A percentile compares a stretch with the other conserved stretches of the same genome.
These are phyloP conservation scores for Musa acuminata DNA, from an alignment of 176 grass and related monocot genomes.

Conservation along the genomic window DNA sequence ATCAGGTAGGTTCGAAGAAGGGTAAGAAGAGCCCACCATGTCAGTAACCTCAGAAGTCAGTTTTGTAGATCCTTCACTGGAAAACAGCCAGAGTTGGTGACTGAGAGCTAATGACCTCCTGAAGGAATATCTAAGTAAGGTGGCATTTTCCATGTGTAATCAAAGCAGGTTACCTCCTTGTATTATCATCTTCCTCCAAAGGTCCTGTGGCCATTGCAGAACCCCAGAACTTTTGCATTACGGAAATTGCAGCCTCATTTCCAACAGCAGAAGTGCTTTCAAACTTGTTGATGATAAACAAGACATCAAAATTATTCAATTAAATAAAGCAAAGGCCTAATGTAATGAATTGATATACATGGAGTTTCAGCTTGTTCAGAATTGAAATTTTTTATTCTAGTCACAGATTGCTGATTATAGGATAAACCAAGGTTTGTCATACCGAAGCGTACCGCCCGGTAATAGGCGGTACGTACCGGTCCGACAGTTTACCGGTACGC, in stretches of 20 bases:
- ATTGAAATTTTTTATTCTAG: not conserved
- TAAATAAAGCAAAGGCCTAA: slow-evolving; percentile 8
- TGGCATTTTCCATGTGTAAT: not conserved
- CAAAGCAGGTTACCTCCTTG: slow-evolving; percentile 24
- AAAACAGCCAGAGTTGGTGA: not conserved
- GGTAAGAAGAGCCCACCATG: slow-evolving; percentile 15
- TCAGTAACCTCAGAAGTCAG: slow-evolving; percentile 42
- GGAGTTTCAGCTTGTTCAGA: not conserved
- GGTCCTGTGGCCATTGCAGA: slow-evolving; percentile 47
- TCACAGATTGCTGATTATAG: no score
- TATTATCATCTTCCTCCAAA: slow-evolving; percentile 42
- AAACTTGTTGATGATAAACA: slow-evolving; percentile 24
- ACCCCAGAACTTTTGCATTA: slow-evolving; percentile 82
- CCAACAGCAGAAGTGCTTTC: slow-evolving; percentile 27
- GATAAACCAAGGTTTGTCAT: no score
- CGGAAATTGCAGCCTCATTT: slow-evolving; percentile 30
- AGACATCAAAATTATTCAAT: not conserved
- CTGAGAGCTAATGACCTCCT: no score
- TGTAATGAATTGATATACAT: not conserved
- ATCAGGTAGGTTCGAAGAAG: slow-evolving; percentile 12
- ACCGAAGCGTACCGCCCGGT: no score
- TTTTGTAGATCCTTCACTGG: slow-evolving; percentile 40
- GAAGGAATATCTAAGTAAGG: not conserved
- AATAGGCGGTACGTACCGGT: no score
- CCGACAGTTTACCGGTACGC: no score